phyloP scores from a whole-genome alignment of 306 rosid species.

The Vachellia pachyceras region DNA sequence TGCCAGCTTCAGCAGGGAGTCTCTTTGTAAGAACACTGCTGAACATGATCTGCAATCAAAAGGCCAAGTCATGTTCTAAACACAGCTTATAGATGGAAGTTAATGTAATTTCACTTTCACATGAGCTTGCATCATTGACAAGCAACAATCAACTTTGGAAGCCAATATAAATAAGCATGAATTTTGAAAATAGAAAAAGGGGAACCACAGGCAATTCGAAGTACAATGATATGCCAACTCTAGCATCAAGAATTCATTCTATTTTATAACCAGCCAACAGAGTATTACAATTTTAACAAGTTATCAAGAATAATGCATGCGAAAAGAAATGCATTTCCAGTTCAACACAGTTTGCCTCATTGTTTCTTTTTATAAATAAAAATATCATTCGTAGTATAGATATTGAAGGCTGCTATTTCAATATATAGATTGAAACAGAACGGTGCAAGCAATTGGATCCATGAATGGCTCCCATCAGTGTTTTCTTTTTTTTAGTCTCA shows the following conservation, averaged over 20 bases:
- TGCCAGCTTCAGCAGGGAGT: constrained; percentile 85
- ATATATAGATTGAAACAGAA: not conserved
- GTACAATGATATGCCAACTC: too few species aligned
- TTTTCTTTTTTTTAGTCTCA: not conserved
- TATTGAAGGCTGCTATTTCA: not conserved
- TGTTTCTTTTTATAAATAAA: not conserved
- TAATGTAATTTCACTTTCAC: constrained; percentile 38
- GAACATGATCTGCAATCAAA: constrained; percentile 85
- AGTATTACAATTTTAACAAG: not conserved
- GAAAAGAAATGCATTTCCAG: not conserved
- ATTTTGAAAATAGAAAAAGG: not conserved
- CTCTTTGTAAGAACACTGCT: constrained; percentile 84
- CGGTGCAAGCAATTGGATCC: not conserved
- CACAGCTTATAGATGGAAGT: constrained; percentile 31
- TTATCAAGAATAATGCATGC: too few species aligned
- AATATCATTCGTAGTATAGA: not conserved
- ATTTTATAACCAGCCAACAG: constrained; percentile 3
- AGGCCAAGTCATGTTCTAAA: constrained; percentile 19
- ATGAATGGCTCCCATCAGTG: not conserved
- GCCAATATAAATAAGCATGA: constrained; percentile 4
- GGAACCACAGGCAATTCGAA: too few species aligned
- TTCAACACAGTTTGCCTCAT: not conserved
- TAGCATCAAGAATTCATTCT: constrained; percentile 25
- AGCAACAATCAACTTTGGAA: constrained; percentile 18
- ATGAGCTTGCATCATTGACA: constrained; percentile 22